phyloP scores from a whole-genome alignment of 371 early-diverging fungal genomes.

The Rhizopus arrhizus region DNA sequence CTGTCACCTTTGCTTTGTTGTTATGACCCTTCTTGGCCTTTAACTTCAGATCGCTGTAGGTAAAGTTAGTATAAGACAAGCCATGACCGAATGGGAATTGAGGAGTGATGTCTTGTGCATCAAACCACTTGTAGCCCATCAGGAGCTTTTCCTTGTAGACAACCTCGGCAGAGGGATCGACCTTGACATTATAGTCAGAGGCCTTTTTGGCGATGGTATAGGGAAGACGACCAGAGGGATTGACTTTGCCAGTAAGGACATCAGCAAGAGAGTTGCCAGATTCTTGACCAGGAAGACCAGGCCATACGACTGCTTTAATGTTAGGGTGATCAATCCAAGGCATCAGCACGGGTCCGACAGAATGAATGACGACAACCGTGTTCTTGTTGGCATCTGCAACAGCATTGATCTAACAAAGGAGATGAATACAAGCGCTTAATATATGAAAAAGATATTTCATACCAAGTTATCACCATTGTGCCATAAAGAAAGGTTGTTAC shows the following conservation, averaged over 20 bases:
- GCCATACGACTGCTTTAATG: slow-evolving; percentile 53
- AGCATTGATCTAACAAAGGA: slow-evolving; percentile 38
- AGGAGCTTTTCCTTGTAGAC: slow-evolving; percentile 54
- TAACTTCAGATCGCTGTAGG: slow-evolving; percentile 33
- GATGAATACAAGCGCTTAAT: not conserved
- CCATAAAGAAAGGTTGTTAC: slow-evolving; percentile 57
- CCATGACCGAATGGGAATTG: slow-evolving; percentile 62
- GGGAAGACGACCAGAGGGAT: slow-evolving; percentile 62
- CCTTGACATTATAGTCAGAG: slow-evolving; percentile 31
- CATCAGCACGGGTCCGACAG: slow-evolving; percentile 56
- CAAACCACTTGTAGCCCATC: slow-evolving; percentile 58
- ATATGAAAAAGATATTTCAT: not conserved
- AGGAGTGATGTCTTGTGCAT: slow-evolving; percentile 49
- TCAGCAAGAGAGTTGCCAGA: slow-evolving; percentile 60
- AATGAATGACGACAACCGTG: slow-evolving; percentile 60
- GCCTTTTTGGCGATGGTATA: slow-evolving; percentile 49
- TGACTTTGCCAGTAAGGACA: slow-evolving; percentile 58
- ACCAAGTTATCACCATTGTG: slow-evolving; percentile 57
- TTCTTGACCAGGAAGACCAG: slow-evolving; percentile 56
- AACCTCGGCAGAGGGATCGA: slow-evolving; percentile 16
- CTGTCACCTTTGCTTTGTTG: slow-evolving; percentile 7
- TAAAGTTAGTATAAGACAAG: slow-evolving; percentile 60
- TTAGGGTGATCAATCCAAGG: slow-evolving; percentile 59
- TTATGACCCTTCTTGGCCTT: not conserved
- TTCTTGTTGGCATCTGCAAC: slow-evolving; percentile 55